These are phyloP conservation scores for Eragrostis curvula DNA, from an alignment of 176 grass and related monocot species.

Conservation along the genomic window DNA sequence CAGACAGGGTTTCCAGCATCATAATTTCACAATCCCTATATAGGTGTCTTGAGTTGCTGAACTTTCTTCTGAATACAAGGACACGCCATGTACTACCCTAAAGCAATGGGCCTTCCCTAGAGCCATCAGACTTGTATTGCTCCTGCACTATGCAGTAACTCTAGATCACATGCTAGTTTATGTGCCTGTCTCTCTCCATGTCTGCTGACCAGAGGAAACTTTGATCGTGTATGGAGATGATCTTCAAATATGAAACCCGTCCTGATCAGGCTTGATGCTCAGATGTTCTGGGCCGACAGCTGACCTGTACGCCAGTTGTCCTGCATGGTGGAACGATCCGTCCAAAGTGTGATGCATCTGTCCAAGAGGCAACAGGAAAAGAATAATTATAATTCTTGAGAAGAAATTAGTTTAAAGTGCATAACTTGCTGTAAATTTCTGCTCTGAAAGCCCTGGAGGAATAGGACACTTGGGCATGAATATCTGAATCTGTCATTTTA, in stretches of 20 bases:
- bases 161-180: not conserved
- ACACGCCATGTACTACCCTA: not conserved
- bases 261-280: conserved; percentile 20
- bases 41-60: not conserved
- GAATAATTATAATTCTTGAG: not conserved
- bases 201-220: not conserved
- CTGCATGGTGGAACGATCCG: not conserved
- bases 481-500: not conserved
- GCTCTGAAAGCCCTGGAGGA: not conserved
- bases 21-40: conserved; percentile 1
- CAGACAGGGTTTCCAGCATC: conserved; percentile 2
- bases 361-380: not conserved
- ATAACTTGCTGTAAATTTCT: not conserved
- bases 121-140: not conserved
- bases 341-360: conserved; percentile 34
- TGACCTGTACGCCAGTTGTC: conserved; percentile 4
- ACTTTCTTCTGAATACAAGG: conserved; percentile 11
- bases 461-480: not conserved
- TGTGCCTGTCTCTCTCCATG: not conserved
- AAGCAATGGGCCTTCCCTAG: not conserved
- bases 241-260: conserved; percentile 41
- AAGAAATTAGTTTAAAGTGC: not conserved
- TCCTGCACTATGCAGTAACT: not conserved
- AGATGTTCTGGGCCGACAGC: not conserved
- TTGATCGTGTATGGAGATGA: not conserved